These are phyloP conservation scores for Colletotrichum kahawae DNA, from an alignment of 2,329 filamentous ascomycete species.

Conservation along the genomic window DNA sequence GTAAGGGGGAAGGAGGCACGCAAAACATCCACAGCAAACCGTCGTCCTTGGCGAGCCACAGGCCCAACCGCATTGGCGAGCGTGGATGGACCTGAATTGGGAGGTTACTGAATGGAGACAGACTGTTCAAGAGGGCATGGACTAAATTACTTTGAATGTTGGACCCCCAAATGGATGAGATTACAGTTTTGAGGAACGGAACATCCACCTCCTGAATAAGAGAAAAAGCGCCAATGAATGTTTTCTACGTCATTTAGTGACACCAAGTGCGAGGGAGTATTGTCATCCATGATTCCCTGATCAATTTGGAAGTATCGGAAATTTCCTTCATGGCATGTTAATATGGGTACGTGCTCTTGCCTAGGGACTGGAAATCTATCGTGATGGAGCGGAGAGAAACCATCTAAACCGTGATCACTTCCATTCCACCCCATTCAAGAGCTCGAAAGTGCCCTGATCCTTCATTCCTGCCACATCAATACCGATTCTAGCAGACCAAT, in stretches of 20 bases:
- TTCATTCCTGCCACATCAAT: background rate
- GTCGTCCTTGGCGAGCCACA: background rate
- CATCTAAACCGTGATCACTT: background rate
- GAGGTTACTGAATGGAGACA: background rate
- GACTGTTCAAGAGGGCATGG: background rate
- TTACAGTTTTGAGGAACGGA: no score
- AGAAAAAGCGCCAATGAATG: no score
- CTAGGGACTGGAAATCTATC: background rate
- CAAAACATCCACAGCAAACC: background rate
- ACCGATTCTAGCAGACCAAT: background rate
- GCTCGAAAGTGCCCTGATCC: background rate
- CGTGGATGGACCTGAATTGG: background rate
- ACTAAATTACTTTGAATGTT: background rate
- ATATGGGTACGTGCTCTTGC: background rate
- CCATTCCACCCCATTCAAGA: background rate
- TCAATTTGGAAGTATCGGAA: background rate
- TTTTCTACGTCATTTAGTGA: no score
- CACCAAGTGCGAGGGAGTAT: no score
- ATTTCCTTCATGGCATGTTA: background rate
- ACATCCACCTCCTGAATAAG: no score
- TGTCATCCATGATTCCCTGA: no score
- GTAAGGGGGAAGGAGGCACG: background rate
- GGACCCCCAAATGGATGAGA: no score
- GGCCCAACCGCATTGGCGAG: background rate
- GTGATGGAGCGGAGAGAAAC: background rate